phyloP scores from a whole-genome alignment of 208 protist species.

The Phytomonas francai region DNA sequence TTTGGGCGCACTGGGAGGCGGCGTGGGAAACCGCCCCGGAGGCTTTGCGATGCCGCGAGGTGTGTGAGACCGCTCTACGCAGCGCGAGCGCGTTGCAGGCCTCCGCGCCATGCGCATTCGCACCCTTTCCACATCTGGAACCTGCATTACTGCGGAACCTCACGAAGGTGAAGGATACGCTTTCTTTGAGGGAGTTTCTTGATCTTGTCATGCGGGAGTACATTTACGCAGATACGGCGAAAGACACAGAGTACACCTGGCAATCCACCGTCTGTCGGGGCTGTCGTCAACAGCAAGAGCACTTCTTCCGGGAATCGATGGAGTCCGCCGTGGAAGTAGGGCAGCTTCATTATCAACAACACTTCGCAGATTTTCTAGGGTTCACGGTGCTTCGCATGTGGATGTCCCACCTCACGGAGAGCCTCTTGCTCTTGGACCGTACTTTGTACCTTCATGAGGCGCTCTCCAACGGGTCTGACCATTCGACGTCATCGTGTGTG shows the following conservation, averaged over 20 bases:
- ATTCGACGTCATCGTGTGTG: constrained; percentile 22
- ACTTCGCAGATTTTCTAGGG: constrained; percentile 70
- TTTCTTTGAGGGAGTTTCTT: constrained; percentile 50
- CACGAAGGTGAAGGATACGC: constrained; percentile 39
- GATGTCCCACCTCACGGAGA: constrained; percentile 84
- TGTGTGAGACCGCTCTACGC: background rate
- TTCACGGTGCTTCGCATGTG: constrained; percentile 86
- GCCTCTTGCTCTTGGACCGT: constrained; percentile 69
- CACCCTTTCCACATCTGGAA: constrained; percentile 52
- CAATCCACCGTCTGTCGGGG: constrained; percentile 28
- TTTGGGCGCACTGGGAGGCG: constrained; percentile 25
- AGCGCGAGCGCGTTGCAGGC: background rate
- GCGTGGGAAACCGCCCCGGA: background rate
- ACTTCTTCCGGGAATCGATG: constrained; percentile 17
- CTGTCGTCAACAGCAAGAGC: constrained; percentile 37
- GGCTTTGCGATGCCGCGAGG: constrained; percentile 1
- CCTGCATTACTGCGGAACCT: constrained; percentile 67
- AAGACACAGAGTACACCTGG: constrained; percentile 27
- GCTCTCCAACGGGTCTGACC: constrained; percentile 1
- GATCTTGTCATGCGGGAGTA: constrained; percentile 47
- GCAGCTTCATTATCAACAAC: constrained; percentile 17
- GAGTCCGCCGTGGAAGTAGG: constrained; percentile 12
- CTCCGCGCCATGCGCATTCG: constrained; percentile 19
- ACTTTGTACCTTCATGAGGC: constrained; percentile 66
- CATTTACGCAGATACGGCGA: constrained; percentile 24